Percentiles rank a stretch among this genome's conserved stretches.
phyloP scores from a whole-genome alignment of 2,329 filamentous ascomycete species.

The Aspergillus fumigatus region DNA sequence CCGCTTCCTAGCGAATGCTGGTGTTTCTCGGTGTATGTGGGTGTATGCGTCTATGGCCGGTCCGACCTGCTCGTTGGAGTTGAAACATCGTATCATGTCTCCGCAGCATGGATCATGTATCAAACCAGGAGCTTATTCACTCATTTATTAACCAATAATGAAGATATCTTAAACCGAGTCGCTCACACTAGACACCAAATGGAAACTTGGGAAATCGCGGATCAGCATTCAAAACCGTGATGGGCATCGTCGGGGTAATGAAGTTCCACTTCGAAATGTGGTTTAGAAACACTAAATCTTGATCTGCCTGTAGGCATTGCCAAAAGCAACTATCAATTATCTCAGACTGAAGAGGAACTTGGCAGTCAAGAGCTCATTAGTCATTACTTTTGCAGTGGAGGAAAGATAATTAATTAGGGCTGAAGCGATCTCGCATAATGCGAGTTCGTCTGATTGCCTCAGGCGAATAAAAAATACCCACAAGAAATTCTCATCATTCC shows the following conservation, averaged over 20 bases:
- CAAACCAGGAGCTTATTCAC: neutral
- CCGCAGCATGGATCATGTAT: neutral
- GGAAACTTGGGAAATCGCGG: neutral
- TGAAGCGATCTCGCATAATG: neutral
- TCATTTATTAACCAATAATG: neutral
- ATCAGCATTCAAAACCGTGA: neutral
- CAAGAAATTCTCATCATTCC: neutral
- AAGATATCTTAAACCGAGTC: neutral
- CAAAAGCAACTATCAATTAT: neutral
- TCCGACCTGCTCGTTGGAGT: neutral
- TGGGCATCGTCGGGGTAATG: neutral
- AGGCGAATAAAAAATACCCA: neutral
- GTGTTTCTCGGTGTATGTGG: neutral
- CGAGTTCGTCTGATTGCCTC: neutral
- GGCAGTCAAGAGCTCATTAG: neutral
- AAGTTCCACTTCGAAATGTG: neutral
- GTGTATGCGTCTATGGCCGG: neutral
- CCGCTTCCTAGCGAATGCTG: conserved; percentile 3
- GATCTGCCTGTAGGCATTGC: neutral
- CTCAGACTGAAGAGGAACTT: neutral
- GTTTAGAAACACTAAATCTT: neutral
- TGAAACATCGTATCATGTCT: neutral
- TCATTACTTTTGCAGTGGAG: neutral
- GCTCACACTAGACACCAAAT: neutral
- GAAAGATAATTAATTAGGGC: too few species aligned